phyloP scores from a whole-genome alignment of 2,329 filamentous ascomycete genomes.

The Fusarium buharicum region DNA sequence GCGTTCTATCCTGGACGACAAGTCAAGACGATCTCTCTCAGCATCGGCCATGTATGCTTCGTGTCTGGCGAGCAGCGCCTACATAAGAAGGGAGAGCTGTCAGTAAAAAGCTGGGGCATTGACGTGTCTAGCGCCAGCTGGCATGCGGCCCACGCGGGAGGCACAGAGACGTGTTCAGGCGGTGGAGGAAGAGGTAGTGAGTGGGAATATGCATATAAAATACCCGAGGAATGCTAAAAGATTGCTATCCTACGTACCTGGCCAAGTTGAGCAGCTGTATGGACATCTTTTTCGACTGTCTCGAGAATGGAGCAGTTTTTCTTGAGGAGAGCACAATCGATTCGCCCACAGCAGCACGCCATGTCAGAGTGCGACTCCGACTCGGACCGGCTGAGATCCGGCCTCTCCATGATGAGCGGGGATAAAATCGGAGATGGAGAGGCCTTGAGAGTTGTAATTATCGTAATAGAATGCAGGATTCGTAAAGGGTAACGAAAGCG shows the following conservation, averaged over 20 bases:
- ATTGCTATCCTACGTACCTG: conserved; percentile 74
- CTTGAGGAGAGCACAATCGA: conserved; percentile 81
- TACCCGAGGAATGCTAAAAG: conserved; percentile 40
- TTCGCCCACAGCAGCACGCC: conserved; percentile 85
- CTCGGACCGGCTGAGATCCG: conserved; percentile 38
- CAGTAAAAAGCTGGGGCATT: conserved; percentile 61
- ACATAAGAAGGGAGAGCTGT: conserved; percentile 68
- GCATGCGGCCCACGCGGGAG: conserved; percentile 39
- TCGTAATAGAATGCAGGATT: conserved; percentile 19
- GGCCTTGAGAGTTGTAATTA: conserved; percentile 33
- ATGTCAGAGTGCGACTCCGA: conserved; percentile 52
- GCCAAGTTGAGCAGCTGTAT: conserved; percentile 85
- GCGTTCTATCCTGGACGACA: conserved; percentile 77
- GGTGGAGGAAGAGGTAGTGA: conserved; percentile 4
- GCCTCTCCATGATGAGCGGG: conserved; percentile 42
- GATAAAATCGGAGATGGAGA: conserved; percentile 33
- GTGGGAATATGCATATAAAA: conserved; percentile 4
- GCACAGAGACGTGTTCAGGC: conserved; percentile 11
- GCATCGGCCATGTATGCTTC: conserved; percentile 94
- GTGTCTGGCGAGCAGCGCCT: conserved; percentile 92
- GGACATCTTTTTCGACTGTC: conserved; percentile 86
- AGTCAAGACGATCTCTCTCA: conserved; percentile 81
- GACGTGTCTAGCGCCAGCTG: conserved; percentile 33
- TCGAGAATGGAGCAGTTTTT: conserved; percentile 83
- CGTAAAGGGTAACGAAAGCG: conserved; percentile 13